Conservation (phyloP, 768 basidiomycete species). For the Russula virescens region DNA sequence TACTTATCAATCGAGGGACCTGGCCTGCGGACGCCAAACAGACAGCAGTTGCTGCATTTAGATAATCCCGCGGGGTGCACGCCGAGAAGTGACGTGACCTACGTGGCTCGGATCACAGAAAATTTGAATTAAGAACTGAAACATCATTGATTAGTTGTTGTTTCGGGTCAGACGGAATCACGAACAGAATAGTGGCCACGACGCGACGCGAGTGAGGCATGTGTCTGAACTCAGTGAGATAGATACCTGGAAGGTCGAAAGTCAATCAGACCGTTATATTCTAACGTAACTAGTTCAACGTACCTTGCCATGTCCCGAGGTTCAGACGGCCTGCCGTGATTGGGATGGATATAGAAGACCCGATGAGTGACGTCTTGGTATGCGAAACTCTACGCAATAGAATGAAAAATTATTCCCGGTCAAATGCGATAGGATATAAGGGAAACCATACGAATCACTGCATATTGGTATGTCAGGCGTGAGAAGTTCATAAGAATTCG, state of each 20-base stretch:
- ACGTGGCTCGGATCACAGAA: not conserved
- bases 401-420: not conserved
- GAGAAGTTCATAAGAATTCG: not conserved
- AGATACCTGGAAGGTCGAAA: conserved; percentile 52
- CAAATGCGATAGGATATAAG: not conserved
- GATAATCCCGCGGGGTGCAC: no score
- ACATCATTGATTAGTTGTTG: not conserved
- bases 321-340: conserved; percentile 74
- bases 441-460: conserved; percentile 17
- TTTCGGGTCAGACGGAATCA: not conserved
- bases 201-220: conserved; percentile 57
- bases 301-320: conserved; percentile 92
- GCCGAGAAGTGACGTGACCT: no score
- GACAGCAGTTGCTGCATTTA: no score
- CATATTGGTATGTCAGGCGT: not conserved
- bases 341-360: conserved; percentile 76
- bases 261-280: not conserved
- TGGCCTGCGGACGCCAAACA: not conserved
- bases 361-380: conserved; percentile 83
- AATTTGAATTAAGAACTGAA: conserved; percentile 6
- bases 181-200: conserved; percentile 79
- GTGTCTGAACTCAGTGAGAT: conserved; percentile 81
- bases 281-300: not conserved
- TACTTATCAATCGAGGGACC: not conserved
- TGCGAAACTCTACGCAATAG: conserved; percentile 64